phyloP scores from a whole-genome alignment of 805 yeast genomes.

The Ogataea minuta region DNA sequence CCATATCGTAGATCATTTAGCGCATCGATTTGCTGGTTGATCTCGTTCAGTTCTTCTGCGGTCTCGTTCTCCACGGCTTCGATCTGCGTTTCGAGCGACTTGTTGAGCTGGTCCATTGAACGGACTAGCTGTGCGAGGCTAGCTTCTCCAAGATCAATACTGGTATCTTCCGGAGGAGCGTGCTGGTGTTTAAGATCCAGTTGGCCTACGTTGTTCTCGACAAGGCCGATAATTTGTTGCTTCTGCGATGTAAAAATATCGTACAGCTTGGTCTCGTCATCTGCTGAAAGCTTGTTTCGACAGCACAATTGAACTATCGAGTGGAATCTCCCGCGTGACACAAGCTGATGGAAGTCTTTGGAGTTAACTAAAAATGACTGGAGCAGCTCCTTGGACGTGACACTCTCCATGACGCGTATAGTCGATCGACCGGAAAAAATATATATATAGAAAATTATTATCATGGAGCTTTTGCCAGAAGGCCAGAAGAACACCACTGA shows the following conservation, averaged over 20 bases:
- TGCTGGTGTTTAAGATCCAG: conserved; percentile 12
- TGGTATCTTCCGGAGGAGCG: conserved; percentile 8
- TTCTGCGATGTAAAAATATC: conserved; percentile 18
- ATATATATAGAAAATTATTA: background rate
- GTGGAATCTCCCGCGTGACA: conserved; percentile 22
- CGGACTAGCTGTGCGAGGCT: conserved; percentile 19
- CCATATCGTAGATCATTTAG: conserved; percentile 33
- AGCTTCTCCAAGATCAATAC: conserved; percentile 15
- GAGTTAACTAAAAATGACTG: conserved; percentile 21
- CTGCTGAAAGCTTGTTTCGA: conserved; percentile 4
- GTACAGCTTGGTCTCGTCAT: conserved; percentile 17
- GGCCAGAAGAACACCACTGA: conserved; percentile 56
- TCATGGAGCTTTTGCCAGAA: conserved; percentile 44
- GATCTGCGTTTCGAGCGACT: conserved; percentile 29
- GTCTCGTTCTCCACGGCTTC: conserved; percentile 19
- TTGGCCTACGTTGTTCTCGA: conserved; percentile 14
- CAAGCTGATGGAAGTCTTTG: conserved; percentile 23
- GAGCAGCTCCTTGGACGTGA: conserved; percentile 25
- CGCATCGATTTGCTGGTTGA: conserved; percentile 28
- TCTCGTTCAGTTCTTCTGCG: conserved; percentile 16
- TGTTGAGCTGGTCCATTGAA: conserved; percentile 30
- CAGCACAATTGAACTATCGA: conserved; percentile 15
- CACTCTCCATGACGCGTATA: conserved; percentile 7
- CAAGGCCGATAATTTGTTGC: conserved; percentile 8
- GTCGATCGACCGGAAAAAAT: conserved; percentile 1